These are phyloP conservation scores for Cornus kousa DNA, from an alignment of 148 eudicot genomes.

Conservation along the genomic window DNA sequence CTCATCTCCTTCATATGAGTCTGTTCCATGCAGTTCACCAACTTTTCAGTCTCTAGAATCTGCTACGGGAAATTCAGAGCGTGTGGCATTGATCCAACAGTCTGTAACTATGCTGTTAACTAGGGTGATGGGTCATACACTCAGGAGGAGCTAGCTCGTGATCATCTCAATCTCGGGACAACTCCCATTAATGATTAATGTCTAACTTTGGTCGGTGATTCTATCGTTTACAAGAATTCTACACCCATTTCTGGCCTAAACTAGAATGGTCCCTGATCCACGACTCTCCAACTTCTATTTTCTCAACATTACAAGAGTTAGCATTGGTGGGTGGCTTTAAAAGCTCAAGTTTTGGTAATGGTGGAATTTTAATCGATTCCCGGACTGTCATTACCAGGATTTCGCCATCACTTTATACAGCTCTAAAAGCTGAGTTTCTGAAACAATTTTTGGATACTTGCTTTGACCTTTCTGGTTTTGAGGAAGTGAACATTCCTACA, in stretches of 20 bases:
- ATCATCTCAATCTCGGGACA: slow-evolving; percentile 41
- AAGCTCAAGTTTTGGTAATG: slow-evolving; percentile 37
- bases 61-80: slow-evolving; percentile 36
- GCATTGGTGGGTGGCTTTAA: slow-evolving; percentile 45
- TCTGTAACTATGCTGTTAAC: slow-evolving; percentile 56
- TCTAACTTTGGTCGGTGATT: slow-evolving; percentile 47
- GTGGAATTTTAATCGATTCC: slow-evolving; percentile 59
- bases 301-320: slow-evolving; percentile 59
- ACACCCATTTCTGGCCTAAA: slow-evolving; percentile 58
- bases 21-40: slow-evolving; percentile 48
- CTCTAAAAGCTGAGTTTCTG: slow-evolving; percentile 50
- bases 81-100: slow-evolving; percentile 26
- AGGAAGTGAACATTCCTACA: slow-evolving; percentile 61
- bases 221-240: slow-evolving; percentile 46
- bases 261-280: slow-evolving; percentile 47
- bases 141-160: slow-evolving; percentile 53
- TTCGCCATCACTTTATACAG: slow-evolving; percentile 48
- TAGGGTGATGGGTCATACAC: slow-evolving; percentile 81
- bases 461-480: slow-evolving; percentile 53
- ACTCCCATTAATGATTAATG: slow-evolving; percentile 28
- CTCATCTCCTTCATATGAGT: slow-evolving; percentile 41
- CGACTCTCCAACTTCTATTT: slow-evolving; percentile 51
- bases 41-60: slow-evolving; percentile 39
- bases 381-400: slow-evolving; percentile 79
- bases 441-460: slow-evolving; percentile 79